Evolutionary conservation across 2,329 filamentous ascomycete genomes (phyloP).

Genomic region (Corinectria fuckeliana): DNA sequence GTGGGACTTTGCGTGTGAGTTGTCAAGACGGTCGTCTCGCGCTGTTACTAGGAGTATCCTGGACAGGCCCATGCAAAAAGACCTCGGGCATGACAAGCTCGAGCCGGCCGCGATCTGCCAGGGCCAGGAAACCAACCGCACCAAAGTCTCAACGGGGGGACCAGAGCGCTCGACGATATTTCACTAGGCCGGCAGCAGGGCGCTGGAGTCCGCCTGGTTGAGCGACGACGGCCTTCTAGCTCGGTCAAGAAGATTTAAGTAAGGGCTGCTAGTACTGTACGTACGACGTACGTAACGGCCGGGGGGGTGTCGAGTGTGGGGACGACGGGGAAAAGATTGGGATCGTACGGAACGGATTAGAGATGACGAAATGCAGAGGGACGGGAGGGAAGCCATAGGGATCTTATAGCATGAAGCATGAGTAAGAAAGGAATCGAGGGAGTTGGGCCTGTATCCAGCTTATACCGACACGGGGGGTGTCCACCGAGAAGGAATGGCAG

Average conservation of each 20-base stretch:
- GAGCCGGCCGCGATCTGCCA: slow-evolving; percentile 48
- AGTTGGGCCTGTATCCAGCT: slow-evolving; percentile 5
- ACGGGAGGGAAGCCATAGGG: slow-evolving; percentile 29
- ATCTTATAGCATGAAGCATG: slow-evolving; percentile 37
- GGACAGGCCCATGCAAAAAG: slow-evolving; percentile 45
- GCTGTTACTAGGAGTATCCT: slow-evolving; percentile 51
- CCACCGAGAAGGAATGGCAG: slow-evolving; percentile 31
- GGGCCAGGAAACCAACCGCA: slow-evolving; percentile 47
- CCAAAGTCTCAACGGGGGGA: slow-evolving; percentile 48
- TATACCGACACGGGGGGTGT: slow-evolving; percentile 29
- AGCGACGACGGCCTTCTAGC: slow-evolving; percentile 33
- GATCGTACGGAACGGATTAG: slow-evolving; percentile 16
- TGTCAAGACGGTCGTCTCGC: slow-evolving; percentile 46
- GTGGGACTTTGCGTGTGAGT: slow-evolving; percentile 43
- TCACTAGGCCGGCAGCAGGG: slow-evolving; percentile 31
- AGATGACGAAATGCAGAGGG: slow-evolving; percentile 36
- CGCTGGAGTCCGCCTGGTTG: slow-evolving; percentile 36
- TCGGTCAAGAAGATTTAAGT: slow-evolving; percentile 30
- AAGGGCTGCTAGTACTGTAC: slow-evolving; percentile 25
- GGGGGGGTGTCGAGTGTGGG: slow-evolving; percentile 22
- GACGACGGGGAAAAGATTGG: slow-evolving; percentile 27
- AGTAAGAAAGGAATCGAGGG: slow-evolving; percentile 28
- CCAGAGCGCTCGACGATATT: slow-evolving; percentile 26
- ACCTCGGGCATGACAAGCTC: slow-evolving; percentile 49
- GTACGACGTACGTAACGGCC: slow-evolving; percentile 9